These are phyloP conservation scores for Hortaea sp. DNA, from an alignment of 2,329 filamentous ascomycete genomes.

Conservation along the genomic window DNA sequence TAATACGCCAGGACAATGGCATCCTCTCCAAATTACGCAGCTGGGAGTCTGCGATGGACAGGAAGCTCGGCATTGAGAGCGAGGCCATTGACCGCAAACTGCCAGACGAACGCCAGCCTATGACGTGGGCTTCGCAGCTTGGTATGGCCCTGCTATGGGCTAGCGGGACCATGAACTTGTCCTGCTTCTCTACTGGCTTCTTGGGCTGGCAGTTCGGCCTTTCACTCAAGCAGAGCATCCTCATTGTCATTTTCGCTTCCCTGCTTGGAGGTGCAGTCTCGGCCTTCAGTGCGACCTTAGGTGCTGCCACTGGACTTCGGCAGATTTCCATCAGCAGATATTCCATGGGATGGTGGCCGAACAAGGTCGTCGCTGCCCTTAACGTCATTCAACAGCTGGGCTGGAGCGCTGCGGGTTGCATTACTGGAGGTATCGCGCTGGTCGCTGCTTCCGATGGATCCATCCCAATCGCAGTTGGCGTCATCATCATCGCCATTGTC, in stretches of 20 bases:
- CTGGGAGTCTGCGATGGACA: constrained; percentile 34
- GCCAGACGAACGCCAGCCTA: constrained; percentile 33
- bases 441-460: constrained; percentile 33
- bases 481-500: constrained; percentile 33
- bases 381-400: constrained; percentile 39
- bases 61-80: constrained; percentile 37
- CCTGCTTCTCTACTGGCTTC: constrained; percentile 31
- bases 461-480: constrained; percentile 35
- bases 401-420: constrained; percentile 32
- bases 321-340: constrained; percentile 37
- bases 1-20: constrained; percentile 14
- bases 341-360: constrained; percentile 43
- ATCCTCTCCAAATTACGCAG: constrained; percentile 24
- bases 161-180: constrained; percentile 26
- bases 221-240: constrained; percentile 30
- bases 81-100: constrained; percentile 38
- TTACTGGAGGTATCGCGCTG: constrained; percentile 33
- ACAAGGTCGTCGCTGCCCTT: constrained; percentile 37
- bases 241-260: constrained; percentile 21
- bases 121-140: constrained; percentile 28
- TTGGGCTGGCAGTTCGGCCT: constrained; percentile 41
- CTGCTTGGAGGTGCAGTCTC: constrained; percentile 22
- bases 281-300: constrained; percentile 26
- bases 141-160: constrained; percentile 27
- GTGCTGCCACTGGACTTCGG: constrained; percentile 28